Base-by-base conservation (phyloP, 148 eudicot genomes). In the Rhododendron molle region DNA sequence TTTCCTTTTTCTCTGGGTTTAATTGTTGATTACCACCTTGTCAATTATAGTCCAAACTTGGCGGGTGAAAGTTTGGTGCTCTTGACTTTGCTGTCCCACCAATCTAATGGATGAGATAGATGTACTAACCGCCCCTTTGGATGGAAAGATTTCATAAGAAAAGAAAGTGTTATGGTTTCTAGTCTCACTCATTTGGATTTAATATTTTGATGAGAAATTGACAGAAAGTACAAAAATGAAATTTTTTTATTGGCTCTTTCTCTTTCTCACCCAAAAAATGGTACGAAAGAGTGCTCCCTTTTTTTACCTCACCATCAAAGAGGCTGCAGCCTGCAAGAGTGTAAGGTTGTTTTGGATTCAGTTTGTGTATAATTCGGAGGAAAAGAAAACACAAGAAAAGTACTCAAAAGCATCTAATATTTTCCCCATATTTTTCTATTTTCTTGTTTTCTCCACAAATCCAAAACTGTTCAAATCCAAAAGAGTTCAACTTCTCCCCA, bases 21-120 rank as follows among this genome's bases (percentile, higher is more conserved):
- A 67, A 1, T 36, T 11, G 62, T 21, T 20, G 15, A 3, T 80
- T 12, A 18, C 15, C 54, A 78, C 28, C 50, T 23, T 26, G 36
- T 47, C 38, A 50, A 46, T 14, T 3, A 40, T n/a, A 77, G 83
- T 80, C 83, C 40, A 36, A 36, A 81, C 71, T 62, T 3, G 62
- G 49, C 34, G 18, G 52, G 72, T 50, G 81, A 76, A 76, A 50
- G 50, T 73, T 84, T 54, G 81, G 80, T 38, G 26, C 58, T 54
- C 72, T n/a, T 76, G 14, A 54, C 32, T 56, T 12, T 23, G 14
- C n/a, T 77, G 36, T 15, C 81, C 73, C 81, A 84, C 54, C 73
- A 38, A 38, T 26, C 81, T 72, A 60, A 32, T 32, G 28, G 62
- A 30, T 30, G 16, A 28, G 46, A 3, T 36, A 6, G 47, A 11